Conservation (phyloP, 192 early-diverging fungal species). For the Entophlyctis luteolus region DNA sequence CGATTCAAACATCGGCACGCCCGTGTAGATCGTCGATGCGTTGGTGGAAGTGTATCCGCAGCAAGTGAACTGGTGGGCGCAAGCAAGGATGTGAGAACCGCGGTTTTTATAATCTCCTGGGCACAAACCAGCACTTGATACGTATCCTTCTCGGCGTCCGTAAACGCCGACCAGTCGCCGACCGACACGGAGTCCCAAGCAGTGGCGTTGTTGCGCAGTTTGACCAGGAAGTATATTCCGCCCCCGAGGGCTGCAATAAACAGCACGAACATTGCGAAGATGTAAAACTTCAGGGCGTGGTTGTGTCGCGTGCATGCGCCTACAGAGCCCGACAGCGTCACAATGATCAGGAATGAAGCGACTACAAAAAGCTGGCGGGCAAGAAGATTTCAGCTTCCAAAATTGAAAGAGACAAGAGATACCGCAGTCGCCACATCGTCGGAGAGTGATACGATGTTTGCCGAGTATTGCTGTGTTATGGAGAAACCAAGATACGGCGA, state of each 20-base stretch:
- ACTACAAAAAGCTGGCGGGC: neutral
- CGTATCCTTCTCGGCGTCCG: conserved; percentile 6
- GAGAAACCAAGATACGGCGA: neutral
- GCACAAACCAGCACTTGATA: conserved; percentile 8
- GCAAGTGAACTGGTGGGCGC: neutral
- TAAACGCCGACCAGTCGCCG: neutral
- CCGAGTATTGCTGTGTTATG: neutral
- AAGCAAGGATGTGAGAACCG: too few relatives aligned
- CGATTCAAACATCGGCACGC: neutral
- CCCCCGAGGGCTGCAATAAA: neutral
- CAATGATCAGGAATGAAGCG: neutral
- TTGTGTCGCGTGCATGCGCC: conserved; percentile 7
- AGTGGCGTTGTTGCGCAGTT: neutral
- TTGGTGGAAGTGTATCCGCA: neutral
- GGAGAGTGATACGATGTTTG: neutral
- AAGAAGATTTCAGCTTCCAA: neutral
- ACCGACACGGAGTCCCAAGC: neutral
- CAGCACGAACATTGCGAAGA: neutral
- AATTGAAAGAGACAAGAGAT: neutral
- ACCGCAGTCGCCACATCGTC: neutral
- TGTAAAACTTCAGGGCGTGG: conserved; percentile 9
- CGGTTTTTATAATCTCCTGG: too few relatives aligned
- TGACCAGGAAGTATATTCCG: conserved; percentile 8
- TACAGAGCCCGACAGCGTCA: neutral
- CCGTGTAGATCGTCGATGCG: neutral